A percentile compares a stretch with the other conserved stretches of the same genome.
Evolutionary conservation across 2,329 filamentous ascomycete genomes (phyloP).

Genomic region (Pyrenophora teres): DNA sequence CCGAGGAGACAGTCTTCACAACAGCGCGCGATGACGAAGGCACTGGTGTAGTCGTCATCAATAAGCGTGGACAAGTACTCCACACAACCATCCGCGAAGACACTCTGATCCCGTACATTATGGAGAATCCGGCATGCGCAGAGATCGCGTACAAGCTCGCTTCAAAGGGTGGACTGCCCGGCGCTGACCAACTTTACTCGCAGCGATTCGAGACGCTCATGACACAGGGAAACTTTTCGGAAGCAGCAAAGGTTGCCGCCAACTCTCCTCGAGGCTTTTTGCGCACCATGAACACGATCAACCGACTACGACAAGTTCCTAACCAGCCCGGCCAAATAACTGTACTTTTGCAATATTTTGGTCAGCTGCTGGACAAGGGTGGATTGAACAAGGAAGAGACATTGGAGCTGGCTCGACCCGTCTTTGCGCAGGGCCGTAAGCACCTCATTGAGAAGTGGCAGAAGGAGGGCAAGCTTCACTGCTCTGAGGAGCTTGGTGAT

Average conservation of each 20-base stretch:
- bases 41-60: slow-evolving; percentile 89
- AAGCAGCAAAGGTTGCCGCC: slow-evolving; percentile 93
- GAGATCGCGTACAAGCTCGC: slow-evolving; percentile 95
- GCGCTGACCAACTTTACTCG: slow-evolving; percentile 90
- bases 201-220: slow-evolving; percentile 92
- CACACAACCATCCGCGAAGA: slow-evolving; percentile 92
- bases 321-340: slow-evolving; percentile 85
- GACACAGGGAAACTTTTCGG: slow-evolving; percentile 76
- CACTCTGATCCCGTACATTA: slow-evolving; percentile 89
- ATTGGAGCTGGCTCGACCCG: slow-evolving; percentile 88
- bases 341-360: slow-evolving; percentile 95
- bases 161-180: slow-evolving; percentile 88
- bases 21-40: slow-evolving; percentile 83
- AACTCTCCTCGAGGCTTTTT: slow-evolving; percentile 96
- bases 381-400: slow-evolving; percentile 91
- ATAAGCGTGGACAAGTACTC: slow-evolving; percentile 95
- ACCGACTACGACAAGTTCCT: slow-evolving; percentile 88
- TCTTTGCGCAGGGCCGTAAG: slow-evolving; percentile 91
- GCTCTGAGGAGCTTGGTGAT: slow-evolving; percentile 95
- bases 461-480: slow-evolving; percentile 91
- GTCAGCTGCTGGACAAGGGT: slow-evolving; percentile 95
- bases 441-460: slow-evolving; percentile 98
- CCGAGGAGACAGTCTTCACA: slow-evolving; percentile 98
- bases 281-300: slow-evolving; percentile 91
- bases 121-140: slow-evolving; percentile 94